A percentile compares a stretch with the other conserved stretches of the same genome.
Conservation (phyloP, 129 eudicot species). For the Glebionis coronaria region DNA sequence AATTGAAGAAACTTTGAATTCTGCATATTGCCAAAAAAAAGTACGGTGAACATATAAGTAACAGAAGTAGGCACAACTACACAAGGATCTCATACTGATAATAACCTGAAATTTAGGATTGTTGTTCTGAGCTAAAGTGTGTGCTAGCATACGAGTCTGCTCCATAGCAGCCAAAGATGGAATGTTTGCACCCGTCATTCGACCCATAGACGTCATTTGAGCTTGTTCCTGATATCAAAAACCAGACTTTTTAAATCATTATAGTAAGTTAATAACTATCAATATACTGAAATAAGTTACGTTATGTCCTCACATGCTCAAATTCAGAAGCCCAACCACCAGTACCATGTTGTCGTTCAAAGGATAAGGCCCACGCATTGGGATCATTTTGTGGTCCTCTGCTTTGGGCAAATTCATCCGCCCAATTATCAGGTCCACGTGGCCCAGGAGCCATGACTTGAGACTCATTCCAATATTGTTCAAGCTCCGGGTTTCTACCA, state of each 20-base stretch:
- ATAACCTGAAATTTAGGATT: conserved; percentile 96
- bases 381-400: conserved; percentile 52
- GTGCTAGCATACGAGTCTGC: conserved; percentile 95
- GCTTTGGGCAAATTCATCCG: conserved; percentile 60
- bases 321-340: conserved; percentile 98
- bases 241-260: conserved; percentile 1
- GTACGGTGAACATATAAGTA: conserved; percentile 1
- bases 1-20: conserved; percentile 92
- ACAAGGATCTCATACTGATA: not conserved
- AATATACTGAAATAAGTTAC: not conserved
- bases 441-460: conserved; percentile 62
- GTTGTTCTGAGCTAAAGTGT: conserved; percentile 85
- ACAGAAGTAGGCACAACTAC: too few species aligned
- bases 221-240: conserved; percentile 63
- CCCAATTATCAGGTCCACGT: conserved; percentile 76
- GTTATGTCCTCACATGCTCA: conserved; percentile 59
- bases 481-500: conserved; percentile 84
- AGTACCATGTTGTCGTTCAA: conserved; percentile 88
- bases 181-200: conserved; percentile 58
- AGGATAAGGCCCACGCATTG: conserved; percentile 81
- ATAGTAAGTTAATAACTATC: conserved; percentile 3
- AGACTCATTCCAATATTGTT: conserved; percentile 94
- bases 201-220: conserved; percentile 62
- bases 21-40: conserved; percentile 40
- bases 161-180: conserved; percentile 90